phyloP scores from a whole-genome alignment of 139 green algal genomes.

The Chlorella sp. region DNA sequence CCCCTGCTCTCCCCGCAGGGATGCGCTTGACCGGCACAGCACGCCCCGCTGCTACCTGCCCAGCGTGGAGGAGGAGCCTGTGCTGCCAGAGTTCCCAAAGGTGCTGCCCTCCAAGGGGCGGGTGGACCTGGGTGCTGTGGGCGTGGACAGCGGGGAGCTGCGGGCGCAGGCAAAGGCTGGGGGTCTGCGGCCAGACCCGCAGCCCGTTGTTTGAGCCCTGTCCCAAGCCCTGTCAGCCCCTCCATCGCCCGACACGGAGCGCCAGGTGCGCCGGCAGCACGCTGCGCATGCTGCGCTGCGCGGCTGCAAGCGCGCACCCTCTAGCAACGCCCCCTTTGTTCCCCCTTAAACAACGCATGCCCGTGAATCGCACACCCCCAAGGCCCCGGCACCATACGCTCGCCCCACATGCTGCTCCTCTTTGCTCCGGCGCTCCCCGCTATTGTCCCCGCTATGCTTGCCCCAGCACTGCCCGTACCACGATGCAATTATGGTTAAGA shows the following conservation, averaged over 20 bases:
- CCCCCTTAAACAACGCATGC: too few relatives aligned
- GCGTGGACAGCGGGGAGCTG: not conserved
- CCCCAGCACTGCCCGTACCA: not conserved
- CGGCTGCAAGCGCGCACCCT: too few relatives aligned
- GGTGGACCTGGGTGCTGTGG: not conserved
- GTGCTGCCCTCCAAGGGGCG: constrained; percentile 16
- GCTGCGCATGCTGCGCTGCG: not conserved
- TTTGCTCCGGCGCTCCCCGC: too few relatives aligned
- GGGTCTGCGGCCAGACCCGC: not conserved
- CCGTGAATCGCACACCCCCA: too few relatives aligned
- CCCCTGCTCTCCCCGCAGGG: constrained; percentile 41
- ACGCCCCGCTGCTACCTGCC: constrained; percentile 59
- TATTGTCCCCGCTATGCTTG: not conserved
- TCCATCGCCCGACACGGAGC: not conserved
- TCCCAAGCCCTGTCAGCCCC: too few relatives aligned
- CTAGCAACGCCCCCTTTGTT: too few relatives aligned
- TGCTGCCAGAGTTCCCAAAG: constrained; percentile 44
- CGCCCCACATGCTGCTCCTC: too few relatives aligned
- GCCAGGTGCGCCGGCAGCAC: not conserved
- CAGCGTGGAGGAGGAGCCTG: not conserved
- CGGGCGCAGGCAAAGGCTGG: not conserved
- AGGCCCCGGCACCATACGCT: too few relatives aligned
- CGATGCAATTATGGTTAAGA: not conserved
- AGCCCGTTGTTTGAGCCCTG: not conserved
- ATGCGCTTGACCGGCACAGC: constrained; percentile 64